Conservation (phyloP, 1,284 basidiomycete genomes). For the Rhizopogon parksii region DNA sequence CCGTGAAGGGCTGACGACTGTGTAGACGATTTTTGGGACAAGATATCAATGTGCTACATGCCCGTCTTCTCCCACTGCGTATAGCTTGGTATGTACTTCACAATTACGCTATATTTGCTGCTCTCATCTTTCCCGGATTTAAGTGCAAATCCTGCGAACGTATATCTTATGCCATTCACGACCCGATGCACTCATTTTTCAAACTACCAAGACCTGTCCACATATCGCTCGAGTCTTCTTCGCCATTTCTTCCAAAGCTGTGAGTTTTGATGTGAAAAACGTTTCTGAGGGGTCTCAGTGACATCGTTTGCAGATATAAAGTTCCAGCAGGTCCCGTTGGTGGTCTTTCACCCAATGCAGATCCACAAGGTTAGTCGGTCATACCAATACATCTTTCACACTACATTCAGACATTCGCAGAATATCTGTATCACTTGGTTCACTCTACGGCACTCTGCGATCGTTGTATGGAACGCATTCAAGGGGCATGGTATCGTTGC, state of each 20-base stretch:
- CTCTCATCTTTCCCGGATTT: constrained; percentile 4
- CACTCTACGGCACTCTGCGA: constrained; percentile 71
- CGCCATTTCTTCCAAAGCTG: constrained; percentile 65
- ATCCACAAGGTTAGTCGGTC: constrained; percentile 52
- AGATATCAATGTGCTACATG: constrained; percentile 77
- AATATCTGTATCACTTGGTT: constrained; percentile 60
- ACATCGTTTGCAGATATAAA: constrained; percentile 42
- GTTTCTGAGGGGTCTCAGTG: background rate
- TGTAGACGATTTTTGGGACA: constrained; percentile 57
- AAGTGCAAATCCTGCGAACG: constrained; percentile 77
- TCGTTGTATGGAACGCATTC: constrained; percentile 65
- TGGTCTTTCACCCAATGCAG: constrained; percentile 32
- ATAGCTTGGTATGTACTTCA: constrained; percentile 50
- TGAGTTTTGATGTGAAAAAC: constrained; percentile 25
- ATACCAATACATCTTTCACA: background rate
- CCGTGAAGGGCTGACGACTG: background rate
- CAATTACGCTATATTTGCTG: background rate
- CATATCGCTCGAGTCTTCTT: constrained; percentile 52
- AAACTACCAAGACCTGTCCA: constrained; percentile 76
- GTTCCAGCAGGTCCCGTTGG: constrained; percentile 55
- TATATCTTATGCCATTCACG: constrained; percentile 70
- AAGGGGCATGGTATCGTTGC: constrained; percentile 83
- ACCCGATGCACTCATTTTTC: constrained; percentile 81
- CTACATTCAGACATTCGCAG: constrained; percentile 30
- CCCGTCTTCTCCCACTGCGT: constrained; percentile 53